Evolutionary conservation across 768 basidiomycete species (phyloP).

Genomic region (Tylopilus cervinicoccineus): DNA sequence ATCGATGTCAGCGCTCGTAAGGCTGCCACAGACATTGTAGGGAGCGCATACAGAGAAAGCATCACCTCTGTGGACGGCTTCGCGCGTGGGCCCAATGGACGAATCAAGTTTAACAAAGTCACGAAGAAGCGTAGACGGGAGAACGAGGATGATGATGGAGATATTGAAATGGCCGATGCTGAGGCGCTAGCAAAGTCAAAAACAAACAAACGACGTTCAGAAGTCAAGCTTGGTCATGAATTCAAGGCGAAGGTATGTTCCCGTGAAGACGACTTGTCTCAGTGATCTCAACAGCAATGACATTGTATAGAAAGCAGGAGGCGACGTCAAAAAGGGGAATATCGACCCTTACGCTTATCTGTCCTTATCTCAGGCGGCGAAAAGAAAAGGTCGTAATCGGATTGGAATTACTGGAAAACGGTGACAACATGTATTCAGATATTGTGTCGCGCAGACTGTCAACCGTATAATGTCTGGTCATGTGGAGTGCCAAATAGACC

Average conservation of each 20-base stretch:
- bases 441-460: slow-evolving; percentile 12
- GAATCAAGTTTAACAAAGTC: slow-evolving; percentile 93
- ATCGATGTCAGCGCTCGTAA: slow-evolving; percentile 37
- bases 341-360: slow-evolving; percentile 94
- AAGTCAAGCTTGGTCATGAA: slow-evolving; percentile 70
- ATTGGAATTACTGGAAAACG: slow-evolving; percentile 65
- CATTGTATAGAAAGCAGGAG: slow-evolving; percentile 76
- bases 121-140: slow-evolving; percentile 88
- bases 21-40: slow-evolving; percentile 52
- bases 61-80: slow-evolving; percentile 88
- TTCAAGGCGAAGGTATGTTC: slow-evolving; percentile 89
- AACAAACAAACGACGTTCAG: slow-evolving; percentile 54
- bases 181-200: slow-evolving; percentile 40
- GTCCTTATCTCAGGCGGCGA: slow-evolving; percentile 77
- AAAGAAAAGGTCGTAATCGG: slow-evolving; percentile 45
- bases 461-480: slow-evolving; percentile 71
- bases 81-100: slow-evolving; percentile 77
- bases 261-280: background rate
- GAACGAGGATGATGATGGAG: slow-evolving; percentile 54
- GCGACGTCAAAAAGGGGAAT: slow-evolving; percentile 85
- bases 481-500: slow-evolving; percentile 69
- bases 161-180: slow-evolving; percentile 75
- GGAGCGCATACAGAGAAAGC: slow-evolving; percentile 79
- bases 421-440: slow-evolving; percentile 27
- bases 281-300: slow-evolving; percentile 3